Conservation (phyloP, 495 filamentous ascomycete genomes). For the Talaromyces proteolyticus region DNA sequence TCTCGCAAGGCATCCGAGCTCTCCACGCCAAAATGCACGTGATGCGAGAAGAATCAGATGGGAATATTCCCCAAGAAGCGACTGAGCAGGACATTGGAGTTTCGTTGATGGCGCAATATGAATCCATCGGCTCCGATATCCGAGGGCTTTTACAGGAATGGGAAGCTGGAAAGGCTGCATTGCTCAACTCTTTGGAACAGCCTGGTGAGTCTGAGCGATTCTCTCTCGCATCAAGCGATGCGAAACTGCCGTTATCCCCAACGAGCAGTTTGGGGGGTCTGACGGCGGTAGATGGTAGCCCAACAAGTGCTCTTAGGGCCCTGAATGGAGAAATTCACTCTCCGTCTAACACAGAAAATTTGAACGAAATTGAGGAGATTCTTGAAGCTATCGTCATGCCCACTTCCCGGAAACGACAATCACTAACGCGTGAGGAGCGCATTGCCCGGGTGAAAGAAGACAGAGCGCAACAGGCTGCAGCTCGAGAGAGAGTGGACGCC, state of each 20-base stretch:
- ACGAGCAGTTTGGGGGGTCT: constrained; percentile 74
- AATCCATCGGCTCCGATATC: constrained; percentile 86
- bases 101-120: constrained; percentile 81
- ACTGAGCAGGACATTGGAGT: constrained; percentile 59
- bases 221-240: constrained; percentile 54
- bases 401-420: constrained; percentile 53
- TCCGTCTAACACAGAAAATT: constrained; percentile 20
- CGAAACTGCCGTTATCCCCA: constrained; percentile 71
- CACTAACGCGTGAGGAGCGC: constrained; percentile 80
- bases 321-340: constrained; percentile 57
- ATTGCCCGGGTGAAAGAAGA: constrained; percentile 87
- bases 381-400: constrained; percentile 87
- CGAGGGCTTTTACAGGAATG: constrained; percentile 80
- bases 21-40: constrained; percentile 95
- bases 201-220: constrained; percentile 52
- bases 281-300: constrained; percentile 80
- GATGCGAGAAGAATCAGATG: constrained; percentile 81
- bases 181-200: constrained; percentile 66
- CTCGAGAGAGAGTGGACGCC: constrained; percentile 67
- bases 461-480: constrained; percentile 58
- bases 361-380: constrained; percentile 61
- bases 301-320: constrained; percentile 67
- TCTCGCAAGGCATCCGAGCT: constrained; percentile 85
- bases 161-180: constrained; percentile 74
- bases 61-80: constrained; percentile 66